A percentile compares a stretch with the other conserved stretches of the same genome.
phyloP scores from a whole-genome alignment of 371 early-diverging fungal species.

The Mucor saturninus region DNA sequence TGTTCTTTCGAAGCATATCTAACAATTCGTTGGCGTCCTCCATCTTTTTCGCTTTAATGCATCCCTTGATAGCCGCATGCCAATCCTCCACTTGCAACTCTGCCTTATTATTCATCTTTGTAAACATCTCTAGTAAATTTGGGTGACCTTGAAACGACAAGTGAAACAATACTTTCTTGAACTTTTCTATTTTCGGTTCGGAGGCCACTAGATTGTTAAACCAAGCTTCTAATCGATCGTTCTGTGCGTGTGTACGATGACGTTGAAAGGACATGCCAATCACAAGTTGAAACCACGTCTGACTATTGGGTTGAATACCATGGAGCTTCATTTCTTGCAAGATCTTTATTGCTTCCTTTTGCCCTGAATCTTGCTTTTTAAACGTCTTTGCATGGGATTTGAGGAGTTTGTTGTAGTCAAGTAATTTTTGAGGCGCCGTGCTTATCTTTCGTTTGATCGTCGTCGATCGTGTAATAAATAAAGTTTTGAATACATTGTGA shows the following conservation, averaged over 20 bases:
- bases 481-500: constrained; percentile 13
- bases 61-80: constrained; percentile 18
- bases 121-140: constrained; percentile 13
- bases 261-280: constrained; percentile 9
- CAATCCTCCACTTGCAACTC: constrained; percentile 10
- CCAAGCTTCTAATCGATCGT: constrained; percentile 17
- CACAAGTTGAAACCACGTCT: constrained; percentile 22
- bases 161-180: constrained; percentile 7
- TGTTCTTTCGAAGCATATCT: constrained; percentile 2
- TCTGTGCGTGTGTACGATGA: constrained; percentile 6
- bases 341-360: constrained; percentile 3
- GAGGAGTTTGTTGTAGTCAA: constrained; percentile 14
- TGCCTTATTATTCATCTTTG: background rate
- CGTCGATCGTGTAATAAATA: constrained; percentile 7
- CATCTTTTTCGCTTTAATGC: constrained; percentile 4
- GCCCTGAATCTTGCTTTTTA: background rate
- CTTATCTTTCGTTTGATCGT: background rate
- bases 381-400: constrained; percentile 14
- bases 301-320: constrained; percentile 11
- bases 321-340: constrained; percentile 20
- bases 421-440: background rate
- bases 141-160: constrained; percentile 20
- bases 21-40: constrained; percentile 16
- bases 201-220: constrained; percentile 14
- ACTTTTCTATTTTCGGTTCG: background rate